phyloP scores from a whole-genome alignment of 2,329 filamentous ascomycete genomes.

The Talaromyces sp. region DNA sequence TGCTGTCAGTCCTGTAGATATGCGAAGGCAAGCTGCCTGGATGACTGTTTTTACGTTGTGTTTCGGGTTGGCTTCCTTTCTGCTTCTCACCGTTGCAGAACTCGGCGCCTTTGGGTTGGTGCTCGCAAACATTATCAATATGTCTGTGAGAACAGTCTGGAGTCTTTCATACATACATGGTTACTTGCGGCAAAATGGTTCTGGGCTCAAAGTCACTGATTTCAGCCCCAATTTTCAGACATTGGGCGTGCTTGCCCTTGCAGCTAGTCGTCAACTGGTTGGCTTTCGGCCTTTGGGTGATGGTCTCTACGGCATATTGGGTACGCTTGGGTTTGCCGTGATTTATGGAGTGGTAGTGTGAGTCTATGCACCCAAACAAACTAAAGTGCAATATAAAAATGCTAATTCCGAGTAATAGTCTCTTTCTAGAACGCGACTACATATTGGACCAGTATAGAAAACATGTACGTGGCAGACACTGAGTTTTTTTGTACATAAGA shows the following conservation, averaged over 20 bases:
- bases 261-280: constrained; percentile 43
- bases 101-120: constrained; percentile 79
- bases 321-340: constrained; percentile 50
- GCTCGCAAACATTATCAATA: constrained; percentile 83
- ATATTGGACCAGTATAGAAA: constrained; percentile 24
- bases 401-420: constrained; percentile 27
- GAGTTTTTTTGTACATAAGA: constrained; percentile 9
- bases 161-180: constrained; percentile 67
- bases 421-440: constrained; percentile 36
- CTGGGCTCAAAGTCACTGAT: constrained; percentile 40
- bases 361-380: constrained; percentile 38
- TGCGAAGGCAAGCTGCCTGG: constrained; percentile 74
- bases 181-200: constrained; percentile 56
- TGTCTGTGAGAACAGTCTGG: constrained; percentile 81
- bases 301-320: constrained; percentile 35
- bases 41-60: constrained; percentile 78
- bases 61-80: constrained; percentile 71
- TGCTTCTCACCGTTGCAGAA: constrained; percentile 66
- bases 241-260: constrained; percentile 45
- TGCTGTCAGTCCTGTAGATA: constrained; percentile 70
- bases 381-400: neutral
- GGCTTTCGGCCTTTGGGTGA: constrained; percentile 20
- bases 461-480: neutral
- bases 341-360: constrained; percentile 59
- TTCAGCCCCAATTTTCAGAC: constrained; percentile 47